Evolutionary conservation across 192 early-diverging fungal species (phyloP).

Genomic region (Anaeromyces robustus): DNA sequence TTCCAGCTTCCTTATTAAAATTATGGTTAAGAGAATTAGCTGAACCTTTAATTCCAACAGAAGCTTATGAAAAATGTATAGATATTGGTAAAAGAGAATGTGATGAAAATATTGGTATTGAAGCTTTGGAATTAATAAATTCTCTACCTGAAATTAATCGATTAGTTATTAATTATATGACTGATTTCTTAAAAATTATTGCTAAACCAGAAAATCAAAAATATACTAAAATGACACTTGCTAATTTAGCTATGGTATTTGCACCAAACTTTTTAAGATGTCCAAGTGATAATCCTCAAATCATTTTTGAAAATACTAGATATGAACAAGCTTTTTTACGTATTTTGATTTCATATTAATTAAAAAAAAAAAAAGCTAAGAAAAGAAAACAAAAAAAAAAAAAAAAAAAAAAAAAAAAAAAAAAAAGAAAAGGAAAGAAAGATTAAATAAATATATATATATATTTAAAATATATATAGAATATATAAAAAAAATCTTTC

Average conservation of each 20-base stretch:
- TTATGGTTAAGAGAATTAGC: conserved; percentile 87
- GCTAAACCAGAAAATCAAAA: conserved; percentile 49
- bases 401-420: too few relatives aligned
- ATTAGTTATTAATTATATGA: conserved; percentile 55
- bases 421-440: too few relatives aligned
- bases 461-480: too few relatives aligned
- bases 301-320: conserved; percentile 32
- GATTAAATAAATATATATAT: too few relatives aligned
- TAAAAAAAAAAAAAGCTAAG: background rate
- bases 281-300: conserved; percentile 45
- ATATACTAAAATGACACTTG: conserved; percentile 71
- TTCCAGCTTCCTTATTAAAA: conserved; percentile 79
- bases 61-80: conserved; percentile 66
- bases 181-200: conserved; percentile 66
- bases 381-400: background rate
- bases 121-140: conserved; percentile 29
- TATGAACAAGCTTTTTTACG: background rate
- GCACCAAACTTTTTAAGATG: conserved; percentile 83
- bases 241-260: conserved; percentile 90
- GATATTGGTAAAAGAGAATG: conserved; percentile 27
- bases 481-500: too few relatives aligned
- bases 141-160: conserved; percentile 41
- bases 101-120: conserved; percentile 5
- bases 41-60: conserved; percentile 70
- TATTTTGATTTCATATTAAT: background rate